phyloP scores from a whole-genome alignment of 2,329 filamentous ascomycete genomes.

The Trichoderma endophyticum region DNA sequence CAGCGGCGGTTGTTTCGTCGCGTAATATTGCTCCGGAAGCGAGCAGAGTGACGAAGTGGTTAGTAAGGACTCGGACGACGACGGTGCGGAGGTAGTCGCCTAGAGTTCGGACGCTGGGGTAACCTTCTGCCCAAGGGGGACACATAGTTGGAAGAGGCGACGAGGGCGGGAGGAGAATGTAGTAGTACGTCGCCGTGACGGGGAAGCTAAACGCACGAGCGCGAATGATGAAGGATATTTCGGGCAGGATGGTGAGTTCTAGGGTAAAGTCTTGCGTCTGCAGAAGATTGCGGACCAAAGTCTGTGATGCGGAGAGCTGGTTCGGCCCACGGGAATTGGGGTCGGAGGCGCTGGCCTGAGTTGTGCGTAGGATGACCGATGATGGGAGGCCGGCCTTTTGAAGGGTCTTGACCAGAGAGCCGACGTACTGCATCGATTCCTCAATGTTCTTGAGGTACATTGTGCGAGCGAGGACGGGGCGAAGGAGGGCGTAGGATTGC shows the following conservation, averaged over 20 bases:
- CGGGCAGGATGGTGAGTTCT: slow-evolving; percentile 45
- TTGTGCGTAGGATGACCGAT: slow-evolving; percentile 42
- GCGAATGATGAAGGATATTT: slow-evolving; percentile 41
- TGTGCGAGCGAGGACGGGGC: slow-evolving; percentile 50
- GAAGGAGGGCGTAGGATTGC: slow-evolving; percentile 48
- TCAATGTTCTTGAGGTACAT: slow-evolving; percentile 42
- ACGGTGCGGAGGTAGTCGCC: slow-evolving; percentile 46
- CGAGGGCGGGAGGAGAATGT: slow-evolving; percentile 38
- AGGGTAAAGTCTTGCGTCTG: slow-evolving; percentile 42
- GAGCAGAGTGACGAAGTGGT: slow-evolving; percentile 33
- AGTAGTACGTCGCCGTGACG: slow-evolving; percentile 44
- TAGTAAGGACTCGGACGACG: slow-evolving; percentile 39
- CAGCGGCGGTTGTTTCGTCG: background rate
- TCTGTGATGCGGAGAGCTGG: slow-evolving; percentile 41
- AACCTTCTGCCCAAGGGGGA: slow-evolving; percentile 44
- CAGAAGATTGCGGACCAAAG: slow-evolving; percentile 43
- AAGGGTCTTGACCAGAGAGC: slow-evolving; percentile 43
- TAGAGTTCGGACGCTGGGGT: slow-evolving; percentile 43
- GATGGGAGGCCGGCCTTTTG: slow-evolving; percentile 46
- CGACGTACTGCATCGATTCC: slow-evolving; percentile 41
- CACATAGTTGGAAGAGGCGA: slow-evolving; percentile 39
- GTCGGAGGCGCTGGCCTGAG: slow-evolving; percentile 32
- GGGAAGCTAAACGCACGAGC: slow-evolving; percentile 45
- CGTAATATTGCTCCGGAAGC: background rate
- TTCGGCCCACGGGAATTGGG: slow-evolving; percentile 32